phyloP scores from a whole-genome alignment of 306 rosid genomes.

The Gillenia trifoliata region DNA sequence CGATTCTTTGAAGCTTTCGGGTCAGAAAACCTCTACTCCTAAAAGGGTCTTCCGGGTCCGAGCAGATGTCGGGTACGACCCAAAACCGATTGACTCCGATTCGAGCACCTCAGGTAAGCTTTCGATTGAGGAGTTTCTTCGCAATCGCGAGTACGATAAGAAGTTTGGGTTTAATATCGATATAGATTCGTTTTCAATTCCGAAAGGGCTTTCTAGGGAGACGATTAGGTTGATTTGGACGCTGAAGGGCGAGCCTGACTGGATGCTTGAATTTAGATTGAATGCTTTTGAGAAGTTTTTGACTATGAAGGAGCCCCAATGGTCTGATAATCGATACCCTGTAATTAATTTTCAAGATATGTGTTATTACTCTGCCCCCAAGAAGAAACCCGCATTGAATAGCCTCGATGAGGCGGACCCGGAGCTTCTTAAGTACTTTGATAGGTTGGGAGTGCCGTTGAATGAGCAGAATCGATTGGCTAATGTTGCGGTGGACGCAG shows the following conservation, averaged over 20 bases:
- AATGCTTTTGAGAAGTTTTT: constrained; percentile 63
- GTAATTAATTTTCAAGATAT: constrained; percentile 61
- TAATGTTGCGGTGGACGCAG: constrained; percentile 83
- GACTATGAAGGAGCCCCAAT: constrained; percentile 60
- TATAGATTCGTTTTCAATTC: constrained; percentile 74
- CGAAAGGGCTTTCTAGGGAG: constrained; percentile 67
- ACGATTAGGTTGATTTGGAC: constrained; percentile 59
- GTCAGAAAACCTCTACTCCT: constrained; percentile 15
- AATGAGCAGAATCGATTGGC: constrained; percentile 79
- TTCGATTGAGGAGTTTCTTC: constrained; percentile 67
- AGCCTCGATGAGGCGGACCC: constrained; percentile 83
- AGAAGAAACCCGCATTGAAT: constrained; percentile 52
- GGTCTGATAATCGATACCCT: constrained; percentile 78
- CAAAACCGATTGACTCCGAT: constrained; percentile 18
- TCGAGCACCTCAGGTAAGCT: constrained; percentile 31
- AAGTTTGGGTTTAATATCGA: constrained; percentile 67
- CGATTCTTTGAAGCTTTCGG: constrained; percentile 19
- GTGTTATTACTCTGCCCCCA: constrained; percentile 81
- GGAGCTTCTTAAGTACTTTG: constrained; percentile 68
- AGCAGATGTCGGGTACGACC: constrained; percentile 51
- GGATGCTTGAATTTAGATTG: constrained; percentile 85
- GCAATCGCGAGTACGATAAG: constrained; percentile 70
- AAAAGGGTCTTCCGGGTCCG: constrained; percentile 38
- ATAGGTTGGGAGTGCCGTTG: constrained; percentile 68
- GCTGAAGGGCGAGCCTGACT: constrained; percentile 67